These are phyloP conservation scores for Cinnamomum micranthum DNA, from an alignment of 164 flowering plant species.

Conservation along the genomic window DNA sequence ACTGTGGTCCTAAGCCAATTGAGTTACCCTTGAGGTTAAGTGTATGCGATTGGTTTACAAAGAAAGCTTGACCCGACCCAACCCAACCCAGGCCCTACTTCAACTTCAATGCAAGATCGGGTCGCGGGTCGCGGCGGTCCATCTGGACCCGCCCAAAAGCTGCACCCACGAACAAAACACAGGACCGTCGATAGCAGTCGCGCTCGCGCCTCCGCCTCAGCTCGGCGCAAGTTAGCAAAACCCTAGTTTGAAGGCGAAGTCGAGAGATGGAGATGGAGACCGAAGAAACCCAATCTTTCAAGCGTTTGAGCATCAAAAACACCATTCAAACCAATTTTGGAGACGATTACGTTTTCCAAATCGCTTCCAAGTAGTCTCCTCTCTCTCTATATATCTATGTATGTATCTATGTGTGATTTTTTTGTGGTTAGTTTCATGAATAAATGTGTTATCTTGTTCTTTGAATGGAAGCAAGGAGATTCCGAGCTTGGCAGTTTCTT, in stretches of 20 bases:
- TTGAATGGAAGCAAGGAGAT: slow-evolving; percentile 49
- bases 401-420: not conserved
- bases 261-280: slow-evolving; percentile 34
- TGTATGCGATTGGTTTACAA: too few species aligned
- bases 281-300: slow-evolving; percentile 30
- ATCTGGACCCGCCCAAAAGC: too few species aligned
- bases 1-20: too few species aligned
- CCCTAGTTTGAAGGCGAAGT: not conserved
- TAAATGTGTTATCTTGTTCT: not conserved
- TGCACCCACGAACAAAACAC: too few species aligned
- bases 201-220: too few species aligned
- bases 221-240: not conserved
- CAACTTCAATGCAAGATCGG: too few species aligned
- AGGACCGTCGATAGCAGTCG: too few species aligned
- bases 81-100: too few species aligned
- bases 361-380: slow-evolving; percentile 54
- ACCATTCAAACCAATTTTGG: slow-evolving; percentile 91
- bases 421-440: too few species aligned
- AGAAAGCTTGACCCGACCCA: too few species aligned
- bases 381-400: slow-evolving; percentile 1
- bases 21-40: too few species aligned
- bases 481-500: slow-evolving; percentile 75
- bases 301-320: slow-evolving; percentile 62
- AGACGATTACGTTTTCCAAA: slow-evolving; percentile 88
- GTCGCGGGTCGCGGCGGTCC: too few species aligned